Base-by-base conservation (phyloP, 2,329 filamentous ascomycete species). In the Trichoderma oligosporum region DNA sequence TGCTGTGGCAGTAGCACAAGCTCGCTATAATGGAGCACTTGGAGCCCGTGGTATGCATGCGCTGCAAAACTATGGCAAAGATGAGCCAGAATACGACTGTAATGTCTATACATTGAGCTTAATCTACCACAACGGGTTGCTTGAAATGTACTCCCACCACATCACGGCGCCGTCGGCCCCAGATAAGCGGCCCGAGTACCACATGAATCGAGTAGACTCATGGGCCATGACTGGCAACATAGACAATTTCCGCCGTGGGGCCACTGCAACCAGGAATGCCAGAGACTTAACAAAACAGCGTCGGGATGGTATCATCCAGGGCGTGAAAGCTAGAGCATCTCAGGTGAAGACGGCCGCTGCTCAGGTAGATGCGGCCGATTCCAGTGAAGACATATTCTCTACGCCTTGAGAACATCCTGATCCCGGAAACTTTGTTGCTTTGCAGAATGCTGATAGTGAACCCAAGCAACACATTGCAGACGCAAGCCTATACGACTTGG, bases 131-230 rank as follows among this genome's bases (percentile, higher is more conserved):
- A 55, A 55, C 53, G 71, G 73, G 39, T 14, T 2, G 9, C 72
- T 78, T 14, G 61, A 68, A 60, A 59, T 77, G 47, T 76, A 71
- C 57, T 66, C 73, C 48, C 69, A 71, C 61, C 68, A 77, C 60
- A 20, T 64, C 51, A 71, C 67, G 16, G 65, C 65, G 44, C 70
- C 73, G 47, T 62, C 54, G 7, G 63, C 20, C 20, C 58, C 65
- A 47, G 68, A 61, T 60, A 68, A 60, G 63, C 69, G 48, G 47
- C 71, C 69, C 5, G 69, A 70, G 64, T 78, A 77, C 64, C 67
- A 76, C 46, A 78, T 76, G 71, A 74, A 70, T 9, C 61, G 70
- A 54, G 4, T 76, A 2, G 53, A 59, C 0, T 7, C 36, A 20
- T 39, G 47, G n/a, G 2, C 2, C 2, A 59, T 76, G 63, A 73